Evolutionary conservation across 2,329 filamentous ascomycete genomes (phyloP).

Genomic region (Diaporthe velutina): DNA sequence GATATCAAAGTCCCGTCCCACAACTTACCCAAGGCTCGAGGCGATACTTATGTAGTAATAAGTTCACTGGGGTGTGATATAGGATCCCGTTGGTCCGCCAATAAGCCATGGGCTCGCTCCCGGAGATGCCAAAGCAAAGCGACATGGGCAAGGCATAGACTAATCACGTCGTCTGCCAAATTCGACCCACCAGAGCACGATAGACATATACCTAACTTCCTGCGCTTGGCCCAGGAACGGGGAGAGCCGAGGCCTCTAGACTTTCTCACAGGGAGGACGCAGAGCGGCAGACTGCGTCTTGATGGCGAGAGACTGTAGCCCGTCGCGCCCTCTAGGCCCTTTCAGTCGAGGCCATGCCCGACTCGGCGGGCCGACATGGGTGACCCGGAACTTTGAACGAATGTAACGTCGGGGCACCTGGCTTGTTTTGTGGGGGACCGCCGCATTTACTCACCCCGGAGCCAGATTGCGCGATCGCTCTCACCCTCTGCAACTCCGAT

Average conservation of each 20-base stretch:
- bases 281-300: background rate
- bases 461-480: conserved; percentile 37
- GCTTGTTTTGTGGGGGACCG: conserved; percentile 34
- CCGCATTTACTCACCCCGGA: conserved; percentile 40
- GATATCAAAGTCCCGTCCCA: background rate
- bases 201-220: background rate
- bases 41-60: conserved; percentile 11
- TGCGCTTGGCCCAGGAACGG: background rate
- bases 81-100: background rate
- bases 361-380: conserved; percentile 17
- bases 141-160: conserved; percentile 25
- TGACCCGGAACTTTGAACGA: background rate
- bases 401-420: conserved; percentile 45
- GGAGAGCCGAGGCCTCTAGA: background rate
- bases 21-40: background rate
- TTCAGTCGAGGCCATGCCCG: conserved; percentile 11
- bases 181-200: background rate
- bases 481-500: conserved; percentile 39
- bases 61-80: background rate
- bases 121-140: conserved; percentile 2
- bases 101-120: background rate
- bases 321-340: background rate
- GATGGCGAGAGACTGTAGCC: background rate
- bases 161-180: conserved; percentile 7
- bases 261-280: background rate